Evolutionary conservation across 2,329 filamentous ascomycete genomes (phyloP).

Genomic region (Paradendryphiella salina): DNA sequence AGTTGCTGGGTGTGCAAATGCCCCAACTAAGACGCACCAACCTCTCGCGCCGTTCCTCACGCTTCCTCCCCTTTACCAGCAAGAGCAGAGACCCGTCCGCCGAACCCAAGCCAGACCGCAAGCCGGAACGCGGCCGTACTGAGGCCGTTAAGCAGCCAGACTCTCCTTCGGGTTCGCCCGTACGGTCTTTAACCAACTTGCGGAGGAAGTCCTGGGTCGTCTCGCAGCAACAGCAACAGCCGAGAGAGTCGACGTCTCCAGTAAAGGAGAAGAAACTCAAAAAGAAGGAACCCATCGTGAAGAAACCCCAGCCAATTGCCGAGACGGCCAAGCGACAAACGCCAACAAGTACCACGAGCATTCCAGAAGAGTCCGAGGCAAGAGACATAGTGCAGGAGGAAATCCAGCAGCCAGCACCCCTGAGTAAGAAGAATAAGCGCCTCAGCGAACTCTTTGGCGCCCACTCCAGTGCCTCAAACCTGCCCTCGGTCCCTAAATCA

Average conservation of each 20-base stretch:
- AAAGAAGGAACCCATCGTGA: conserved; percentile 21
- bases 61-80: conserved; percentile 42
- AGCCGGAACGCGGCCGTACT: conserved; percentile 31
- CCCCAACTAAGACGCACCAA: conserved; percentile 38
- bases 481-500: conserved; percentile 52
- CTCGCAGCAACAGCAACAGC: conserved; percentile 15
- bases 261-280: conserved; percentile 20
- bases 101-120: conserved; percentile 36
- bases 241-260: conserved; percentile 20
- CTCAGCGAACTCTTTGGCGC: conserved; percentile 41
- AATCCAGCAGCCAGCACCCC: conserved; percentile 24
- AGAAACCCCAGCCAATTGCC: conserved; percentile 20
- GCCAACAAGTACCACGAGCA: conserved; percentile 28
- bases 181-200: conserved; percentile 40
- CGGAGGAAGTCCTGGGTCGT: conserved; percentile 45
- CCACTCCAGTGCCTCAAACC: conserved; percentile 35
- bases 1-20: conserved; percentile 35
- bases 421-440: conserved; percentile 44
- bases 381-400: conserved; percentile 30
- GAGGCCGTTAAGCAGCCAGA: conserved; percentile 33
- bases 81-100: conserved; percentile 40
- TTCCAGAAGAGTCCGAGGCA: conserved; percentile 37
- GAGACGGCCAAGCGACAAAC: conserved; percentile 36
- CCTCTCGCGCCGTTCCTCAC: conserved; percentile 41
- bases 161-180: conserved; percentile 32